phyloP scores from a whole-genome alignment of 2,329 filamentous ascomycete genomes.

The Botrytis galanthina region DNA sequence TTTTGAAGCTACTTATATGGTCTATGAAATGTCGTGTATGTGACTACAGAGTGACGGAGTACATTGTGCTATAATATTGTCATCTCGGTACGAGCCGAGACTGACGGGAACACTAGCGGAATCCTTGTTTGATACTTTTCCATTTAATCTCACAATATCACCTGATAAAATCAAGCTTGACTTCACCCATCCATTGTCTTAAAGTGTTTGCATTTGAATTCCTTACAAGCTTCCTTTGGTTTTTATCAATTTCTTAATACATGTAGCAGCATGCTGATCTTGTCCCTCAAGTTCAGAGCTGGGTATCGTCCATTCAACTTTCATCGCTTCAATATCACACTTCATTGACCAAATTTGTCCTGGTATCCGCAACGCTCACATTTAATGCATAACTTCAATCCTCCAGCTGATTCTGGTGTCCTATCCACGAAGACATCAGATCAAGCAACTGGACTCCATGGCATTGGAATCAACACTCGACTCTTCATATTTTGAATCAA shows the following conservation, averaged over 20 bases:
- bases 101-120: not conserved
- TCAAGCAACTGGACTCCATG: conserved; percentile 83
- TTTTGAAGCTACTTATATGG: not conserved
- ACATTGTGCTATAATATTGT: not conserved
- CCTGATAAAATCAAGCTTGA: not conserved
- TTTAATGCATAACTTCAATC: not conserved
- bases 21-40: not conserved
- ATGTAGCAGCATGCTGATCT: conserved; percentile 27
- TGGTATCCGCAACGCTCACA: conserved; percentile 9
- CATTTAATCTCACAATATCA: not conserved
- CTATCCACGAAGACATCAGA: not conserved
- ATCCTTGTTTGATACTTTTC: not conserved
- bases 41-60: not conserved
- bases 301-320: not conserved
- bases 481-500: conserved; percentile 97
- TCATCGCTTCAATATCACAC: conserved; percentile 1
- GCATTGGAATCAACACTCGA: conserved; percentile 87
- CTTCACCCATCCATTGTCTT: not conserved
- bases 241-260: not conserved
- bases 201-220: not conserved
- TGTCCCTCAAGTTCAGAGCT: not conserved
- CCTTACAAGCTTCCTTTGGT: not conserved
- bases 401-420: not conserved
- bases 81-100: not conserved
- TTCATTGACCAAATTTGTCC: not conserved